Evolutionary conservation across 2,329 filamentous ascomycete species (phyloP), one percentile per base, ranked within the genome.

Genomic region (Aspergillus sp.): DNA sequence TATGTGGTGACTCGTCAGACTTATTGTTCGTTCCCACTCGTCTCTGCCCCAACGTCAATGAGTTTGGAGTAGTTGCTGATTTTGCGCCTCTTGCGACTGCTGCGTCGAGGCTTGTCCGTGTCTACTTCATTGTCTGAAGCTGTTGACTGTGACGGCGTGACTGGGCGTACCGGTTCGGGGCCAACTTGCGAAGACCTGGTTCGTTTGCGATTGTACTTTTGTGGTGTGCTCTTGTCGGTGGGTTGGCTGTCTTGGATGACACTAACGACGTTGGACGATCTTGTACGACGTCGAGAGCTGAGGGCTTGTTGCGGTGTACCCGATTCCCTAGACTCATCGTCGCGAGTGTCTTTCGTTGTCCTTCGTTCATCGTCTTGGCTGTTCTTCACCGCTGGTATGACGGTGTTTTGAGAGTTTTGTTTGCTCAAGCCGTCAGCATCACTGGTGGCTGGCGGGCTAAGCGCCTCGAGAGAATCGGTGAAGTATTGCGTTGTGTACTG

Each of bases 31-130:
- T 66, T 58, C 39, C 61, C 64, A 17, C 63, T 67, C 17, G 63
- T 63, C 14, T 62, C 58, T 3, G 60, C 62, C 17, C 69, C 68
- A 52, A 73, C 62, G 56, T 72, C 69, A 52, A 73, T 65, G 17
- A 69, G 63, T 35, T 66, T 62, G n/a, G 58, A 58, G 45, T 66
- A 68, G 46, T 71, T 71, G 64, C 70, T 73, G 31, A 71, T 66
- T 54, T 70, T 73, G 52, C 69, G 67, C 37, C 60, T 64, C 58
- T 69, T 71, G 33, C 63, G 58, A 17, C 50, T 52, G 45, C 64
- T 67, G 17, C 63, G 62, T 21, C 63, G 62, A 21, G 58, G 52
- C n/a, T 43, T 52, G 11, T 56, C 57, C 14, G 25, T 49, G n/a
- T 33, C 19, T n/a, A 25, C 27, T 25, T 54, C 44, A 12, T 33